Base-by-base conservation (phyloP, 2,329 filamentous ascomycete genomes). In the Pseudogymnoascus sp. region DNA sequence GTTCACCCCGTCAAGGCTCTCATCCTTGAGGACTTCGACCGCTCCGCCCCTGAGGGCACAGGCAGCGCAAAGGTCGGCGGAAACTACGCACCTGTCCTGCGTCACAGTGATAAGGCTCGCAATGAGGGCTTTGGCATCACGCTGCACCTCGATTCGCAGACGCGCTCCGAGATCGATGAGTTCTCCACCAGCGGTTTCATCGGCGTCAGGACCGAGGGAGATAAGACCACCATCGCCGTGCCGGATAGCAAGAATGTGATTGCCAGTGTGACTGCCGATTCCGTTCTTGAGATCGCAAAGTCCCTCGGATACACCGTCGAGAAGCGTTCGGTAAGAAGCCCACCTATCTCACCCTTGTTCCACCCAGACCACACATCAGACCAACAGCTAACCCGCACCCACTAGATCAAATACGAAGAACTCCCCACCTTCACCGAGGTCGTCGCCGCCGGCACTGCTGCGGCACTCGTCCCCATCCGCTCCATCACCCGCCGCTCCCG, bases 101-200 rank as follows among this genome's bases (percentile, higher is more conserved):
- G 89, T 63, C 92, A 91, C 82, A 96, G 90, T 72, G 92, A 96
- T 70, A 88, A 84, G 72, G 93, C 95, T 0, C 81, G 88, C 64
- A 78, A 81, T 16, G 84, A 91, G 65, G 93, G 93, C 34, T 97
- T 84, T 72, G 93, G 91, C n/a, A 97, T 97, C 72, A 97, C 93
- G 1, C 81, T 97, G 71, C 93, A 97, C 75, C 79, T 97, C 62
- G 95, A 97, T 77, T 95, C 90, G 74, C 87, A 87, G 72, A 90
- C 85, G 8, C 84, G 93, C 69, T 88, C 85, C 65, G 91, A 96
- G 74, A 85, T 99, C 66, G 93, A 99, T 72, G 93, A 99, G 81
- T 99, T 97, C 74, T 95, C 89, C 69, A 97, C 95, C 0, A 93
- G 89, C 67, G 93, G 91, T 0, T 97, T 99, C 75, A 89, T 97